phyloP scores from a whole-genome alignment of 2,329 filamentous ascomycete species.

The Fusarium duplospermum region DNA sequence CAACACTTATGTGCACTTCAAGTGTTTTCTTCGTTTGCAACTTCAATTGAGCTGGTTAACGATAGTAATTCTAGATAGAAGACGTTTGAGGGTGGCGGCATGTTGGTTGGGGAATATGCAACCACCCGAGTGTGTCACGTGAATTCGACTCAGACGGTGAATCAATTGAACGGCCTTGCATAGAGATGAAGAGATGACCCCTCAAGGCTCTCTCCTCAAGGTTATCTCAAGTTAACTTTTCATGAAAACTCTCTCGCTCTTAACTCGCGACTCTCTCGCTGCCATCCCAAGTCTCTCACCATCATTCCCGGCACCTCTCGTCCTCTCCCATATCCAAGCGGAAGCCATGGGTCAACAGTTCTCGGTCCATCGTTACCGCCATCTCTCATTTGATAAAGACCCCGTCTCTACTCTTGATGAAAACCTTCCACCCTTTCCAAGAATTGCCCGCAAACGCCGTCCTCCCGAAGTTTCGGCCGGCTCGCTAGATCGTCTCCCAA shows the following conservation, averaged over 20 bases:
- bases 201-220: not conserved
- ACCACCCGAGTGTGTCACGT: not conserved
- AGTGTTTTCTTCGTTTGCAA: not conserved
- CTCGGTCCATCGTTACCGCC: not conserved
- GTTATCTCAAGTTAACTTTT: not conserved
- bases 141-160: not conserved
- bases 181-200: not conserved
- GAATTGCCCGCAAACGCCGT: not conserved
- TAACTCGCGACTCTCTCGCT: not conserved
- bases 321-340: not conserved
- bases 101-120: not conserved
- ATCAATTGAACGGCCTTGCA: not conserved
- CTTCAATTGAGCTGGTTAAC: not conserved
- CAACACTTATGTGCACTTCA: not conserved
- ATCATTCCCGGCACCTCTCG: not conserved
- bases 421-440: not conserved
- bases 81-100: not conserved
- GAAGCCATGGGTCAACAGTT: not conserved
- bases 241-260: no score
- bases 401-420: not conserved
- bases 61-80: not conserved
- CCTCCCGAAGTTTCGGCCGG: not conserved
- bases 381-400: not conserved
- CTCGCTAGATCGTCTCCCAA: not conserved
- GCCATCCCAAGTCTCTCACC: not conserved